Evolutionary conservation across 1,284 basidiomycete species (phyloP).

Genomic region (Naganishia sp.): DNA sequence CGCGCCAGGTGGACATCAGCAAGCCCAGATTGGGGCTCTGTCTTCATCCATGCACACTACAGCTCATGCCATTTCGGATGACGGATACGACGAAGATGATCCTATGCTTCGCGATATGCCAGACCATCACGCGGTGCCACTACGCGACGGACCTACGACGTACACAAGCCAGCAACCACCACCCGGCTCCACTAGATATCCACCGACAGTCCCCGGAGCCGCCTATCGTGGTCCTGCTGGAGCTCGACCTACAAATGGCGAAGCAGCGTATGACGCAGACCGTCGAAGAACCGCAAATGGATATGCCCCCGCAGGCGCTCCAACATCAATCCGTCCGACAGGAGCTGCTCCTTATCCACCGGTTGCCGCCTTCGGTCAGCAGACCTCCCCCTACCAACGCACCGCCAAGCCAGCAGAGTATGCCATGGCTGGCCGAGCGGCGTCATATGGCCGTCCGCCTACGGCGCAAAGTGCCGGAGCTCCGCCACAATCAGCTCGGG

Average conservation of each 20-base stretch:
- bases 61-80: constrained; percentile 5
- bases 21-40: constrained; percentile 4
- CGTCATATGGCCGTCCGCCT: not conserved
- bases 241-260: not conserved
- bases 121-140: not conserved
- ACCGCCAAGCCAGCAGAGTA: constrained; percentile 3
- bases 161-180: constrained; percentile 7
- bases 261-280: not conserved
- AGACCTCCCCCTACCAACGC: constrained; percentile 9
- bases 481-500: not conserved
- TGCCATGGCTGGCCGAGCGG: constrained; percentile 16
- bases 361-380: not conserved
- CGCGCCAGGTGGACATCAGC: constrained; percentile 20
- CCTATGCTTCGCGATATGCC: constrained; percentile 6
- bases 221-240: constrained; percentile 5
- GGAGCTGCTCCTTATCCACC: constrained; percentile 10
- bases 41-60: constrained; percentile 5
- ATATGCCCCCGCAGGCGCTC: constrained; percentile 5
- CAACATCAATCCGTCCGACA: constrained; percentile 5
- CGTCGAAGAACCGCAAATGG: constrained; percentile 4
- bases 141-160: not conserved
- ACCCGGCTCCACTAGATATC: constrained; percentile 1
- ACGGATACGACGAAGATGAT: constrained; percentile 27
- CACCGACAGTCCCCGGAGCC: constrained; percentile 3
- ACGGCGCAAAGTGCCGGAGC: too few species aligned